phyloP scores from a whole-genome alignment of 139 green algal genomes.

The Asterochloris erici region DNA sequence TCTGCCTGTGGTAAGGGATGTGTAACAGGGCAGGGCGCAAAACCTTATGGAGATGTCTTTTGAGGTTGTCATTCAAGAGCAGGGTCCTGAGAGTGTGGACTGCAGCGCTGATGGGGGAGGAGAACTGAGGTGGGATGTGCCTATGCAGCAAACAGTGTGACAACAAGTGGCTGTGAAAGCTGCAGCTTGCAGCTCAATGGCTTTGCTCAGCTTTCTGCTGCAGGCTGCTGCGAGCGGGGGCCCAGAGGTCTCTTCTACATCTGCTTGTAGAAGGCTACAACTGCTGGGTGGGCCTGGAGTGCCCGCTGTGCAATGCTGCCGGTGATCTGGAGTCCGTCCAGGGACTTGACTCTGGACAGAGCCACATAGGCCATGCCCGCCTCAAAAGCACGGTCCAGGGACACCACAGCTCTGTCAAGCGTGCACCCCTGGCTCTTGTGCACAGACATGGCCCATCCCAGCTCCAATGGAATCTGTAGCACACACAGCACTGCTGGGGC shows the following conservation, averaged over 20 bases:
- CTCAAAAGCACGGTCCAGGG: constrained; percentile 54
- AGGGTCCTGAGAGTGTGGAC: too few species aligned
- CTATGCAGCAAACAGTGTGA: too few species aligned
- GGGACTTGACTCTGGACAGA: constrained; percentile 40
- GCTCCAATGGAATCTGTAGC: constrained; percentile 52
- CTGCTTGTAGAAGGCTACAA: constrained; percentile 14
- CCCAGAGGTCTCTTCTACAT: background rate
- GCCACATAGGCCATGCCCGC: constrained; percentile 74
- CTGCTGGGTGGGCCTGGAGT: constrained; percentile 31
- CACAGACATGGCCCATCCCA: constrained; percentile 67
- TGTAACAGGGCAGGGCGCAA: too few species aligned
- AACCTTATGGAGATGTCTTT: too few species aligned
- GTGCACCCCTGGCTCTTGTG: constrained; percentile 78
- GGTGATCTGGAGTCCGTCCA: constrained; percentile 40
- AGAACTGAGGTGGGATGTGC: too few species aligned
- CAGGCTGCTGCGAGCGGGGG: too few species aligned
- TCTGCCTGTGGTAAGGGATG: too few species aligned
- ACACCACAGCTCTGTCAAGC: constrained; percentile 53
- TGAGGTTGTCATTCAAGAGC: too few species aligned
- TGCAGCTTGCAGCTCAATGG: too few species aligned
- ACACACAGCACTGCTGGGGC: background rate
- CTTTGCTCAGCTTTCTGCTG: too few species aligned
- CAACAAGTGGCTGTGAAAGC: too few species aligned
- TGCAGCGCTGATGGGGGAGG: too few species aligned
- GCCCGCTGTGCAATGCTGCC: constrained; percentile 30